phyloP scores from a whole-genome alignment of 1,284 basidiomycete species.

The Ceratobasidium sp. region DNA sequence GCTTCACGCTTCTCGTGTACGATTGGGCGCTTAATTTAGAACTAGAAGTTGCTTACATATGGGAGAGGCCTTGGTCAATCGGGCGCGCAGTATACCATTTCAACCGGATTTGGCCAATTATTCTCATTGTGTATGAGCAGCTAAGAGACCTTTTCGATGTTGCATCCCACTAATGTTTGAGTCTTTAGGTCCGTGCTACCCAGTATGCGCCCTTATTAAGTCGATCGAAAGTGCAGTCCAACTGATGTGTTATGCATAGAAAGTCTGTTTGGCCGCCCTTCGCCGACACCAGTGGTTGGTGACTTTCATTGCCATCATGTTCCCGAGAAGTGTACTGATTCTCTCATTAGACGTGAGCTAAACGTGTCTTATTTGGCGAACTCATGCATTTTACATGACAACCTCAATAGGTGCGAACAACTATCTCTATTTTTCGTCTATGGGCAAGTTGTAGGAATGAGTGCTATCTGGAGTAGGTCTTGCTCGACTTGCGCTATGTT shows the following conservation, averaged over 20 bases:
- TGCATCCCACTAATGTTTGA: background rate
- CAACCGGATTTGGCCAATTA: constrained; percentile 20
- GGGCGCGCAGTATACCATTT: constrained; percentile 27
- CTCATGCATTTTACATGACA: background rate
- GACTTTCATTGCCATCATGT: background rate
- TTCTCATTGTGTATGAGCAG: constrained; percentile 13
- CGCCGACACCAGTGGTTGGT: background rate
- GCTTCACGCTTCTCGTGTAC: constrained; percentile 13
- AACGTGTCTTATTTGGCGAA: background rate
- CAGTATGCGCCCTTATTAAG: background rate
- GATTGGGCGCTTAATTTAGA: constrained; percentile 13
- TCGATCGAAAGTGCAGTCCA: background rate
- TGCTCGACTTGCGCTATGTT: too few relatives aligned
- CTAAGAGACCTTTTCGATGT: background rate
- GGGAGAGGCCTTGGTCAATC: constrained; percentile 7
- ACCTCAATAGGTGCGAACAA: constrained; percentile 7
- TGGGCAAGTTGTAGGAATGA: background rate
- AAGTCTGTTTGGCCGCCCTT: background rate
- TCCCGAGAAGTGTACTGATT: too few relatives aligned
- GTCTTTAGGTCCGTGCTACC: background rate
- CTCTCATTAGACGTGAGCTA: background rate
- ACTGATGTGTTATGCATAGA: background rate
- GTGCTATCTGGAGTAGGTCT: constrained; percentile 20
- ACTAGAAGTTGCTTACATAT: constrained; percentile 11
- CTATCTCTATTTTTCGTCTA: background rate